Conservation (phyloP, 192 early-diverging fungal species). For the Coemansia sp. region DNA sequence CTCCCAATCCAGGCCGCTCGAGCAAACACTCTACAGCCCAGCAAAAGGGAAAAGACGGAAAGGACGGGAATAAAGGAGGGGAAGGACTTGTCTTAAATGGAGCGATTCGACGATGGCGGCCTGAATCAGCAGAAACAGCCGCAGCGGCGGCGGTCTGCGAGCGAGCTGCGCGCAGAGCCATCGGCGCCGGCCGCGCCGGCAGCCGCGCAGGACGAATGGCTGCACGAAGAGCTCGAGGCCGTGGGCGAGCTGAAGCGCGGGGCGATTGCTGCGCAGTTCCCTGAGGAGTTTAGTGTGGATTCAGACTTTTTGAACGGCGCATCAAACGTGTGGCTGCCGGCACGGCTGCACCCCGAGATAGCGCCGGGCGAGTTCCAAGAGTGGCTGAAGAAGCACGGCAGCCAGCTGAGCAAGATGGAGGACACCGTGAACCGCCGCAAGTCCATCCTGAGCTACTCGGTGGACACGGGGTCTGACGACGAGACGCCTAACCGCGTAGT, state of each 20-base stretch:
- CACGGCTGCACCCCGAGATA: slow-evolving; percentile 56
- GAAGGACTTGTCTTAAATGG: background rate
- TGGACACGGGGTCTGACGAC: slow-evolving; percentile 19
- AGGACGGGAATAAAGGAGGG: background rate
- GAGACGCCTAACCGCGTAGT: background rate
- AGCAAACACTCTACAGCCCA: too few species aligned
- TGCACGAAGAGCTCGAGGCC: slow-evolving; percentile 45
- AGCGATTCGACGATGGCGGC: background rate
- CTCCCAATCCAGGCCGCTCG: too few species aligned
- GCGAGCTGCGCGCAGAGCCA: background rate
- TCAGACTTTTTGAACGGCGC: slow-evolving; percentile 43
- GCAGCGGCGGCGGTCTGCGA: background rate
- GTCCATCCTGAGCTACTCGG: slow-evolving; percentile 52
- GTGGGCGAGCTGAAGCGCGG: slow-evolving; percentile 54
- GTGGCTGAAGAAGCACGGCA: slow-evolving; percentile 52
- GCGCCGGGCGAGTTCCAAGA: slow-evolving; percentile 56
- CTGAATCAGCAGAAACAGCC: background rate
- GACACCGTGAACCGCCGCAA: slow-evolving; percentile 45
- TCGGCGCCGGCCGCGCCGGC: background rate
- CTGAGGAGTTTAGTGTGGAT: slow-evolving; percentile 52
- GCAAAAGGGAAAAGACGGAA: too few species aligned
- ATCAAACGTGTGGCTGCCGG: slow-evolving; percentile 56
- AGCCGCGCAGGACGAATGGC: slow-evolving; percentile 20
- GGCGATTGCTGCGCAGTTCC: slow-evolving; percentile 52
- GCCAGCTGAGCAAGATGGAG: slow-evolving; percentile 40